A percentile compares a stretch with the other conserved stretches of the same genome.
phyloP scores from a whole-genome alignment of 2,329 filamentous ascomycete species.

The Lasiodiplodia citricola region DNA sequence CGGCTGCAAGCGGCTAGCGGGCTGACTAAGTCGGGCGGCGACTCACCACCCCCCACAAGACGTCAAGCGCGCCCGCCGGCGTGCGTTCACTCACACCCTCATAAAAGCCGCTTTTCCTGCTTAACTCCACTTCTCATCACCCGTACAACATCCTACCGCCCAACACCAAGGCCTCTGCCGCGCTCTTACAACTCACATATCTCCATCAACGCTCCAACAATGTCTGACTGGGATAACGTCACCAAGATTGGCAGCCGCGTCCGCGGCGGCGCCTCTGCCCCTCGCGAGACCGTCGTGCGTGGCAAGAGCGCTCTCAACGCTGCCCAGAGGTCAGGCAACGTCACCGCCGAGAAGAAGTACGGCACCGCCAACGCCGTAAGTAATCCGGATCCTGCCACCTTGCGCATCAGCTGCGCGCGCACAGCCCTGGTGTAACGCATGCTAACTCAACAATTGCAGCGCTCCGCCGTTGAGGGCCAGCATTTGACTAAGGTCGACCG shows the following conservation, averaged over 20 bases:
- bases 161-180: background rate
- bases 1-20: conserved; percentile 1
- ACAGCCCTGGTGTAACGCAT: conserved; percentile 29
- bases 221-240: conserved; percentile 84
- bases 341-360: conserved; percentile 93
- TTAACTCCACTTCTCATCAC: conserved; percentile 3
- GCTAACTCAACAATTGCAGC: conserved; percentile 45
- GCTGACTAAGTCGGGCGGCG: conserved; percentile 22
- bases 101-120: conserved; percentile 24
- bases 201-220: conserved; percentile 41
- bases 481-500: conserved; percentile 98
- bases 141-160: background rate
- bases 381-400: conserved; percentile 33
- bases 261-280: conserved; percentile 67
- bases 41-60: conserved; percentile 24
- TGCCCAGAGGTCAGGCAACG: conserved; percentile 76
- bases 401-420: background rate
- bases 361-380: conserved; percentile 78
- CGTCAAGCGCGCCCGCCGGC: conserved; percentile 21
- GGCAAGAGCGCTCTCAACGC: conserved; percentile 87
- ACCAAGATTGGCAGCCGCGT: conserved; percentile 94
- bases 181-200: background rate
- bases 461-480: conserved; percentile 76
- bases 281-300: conserved; percentile 86
- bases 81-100: conserved; percentile 12